Evolutionary conservation across 306 rosid genomes (phyloP).

Genomic region (Adenanthera pavonina): DNA sequence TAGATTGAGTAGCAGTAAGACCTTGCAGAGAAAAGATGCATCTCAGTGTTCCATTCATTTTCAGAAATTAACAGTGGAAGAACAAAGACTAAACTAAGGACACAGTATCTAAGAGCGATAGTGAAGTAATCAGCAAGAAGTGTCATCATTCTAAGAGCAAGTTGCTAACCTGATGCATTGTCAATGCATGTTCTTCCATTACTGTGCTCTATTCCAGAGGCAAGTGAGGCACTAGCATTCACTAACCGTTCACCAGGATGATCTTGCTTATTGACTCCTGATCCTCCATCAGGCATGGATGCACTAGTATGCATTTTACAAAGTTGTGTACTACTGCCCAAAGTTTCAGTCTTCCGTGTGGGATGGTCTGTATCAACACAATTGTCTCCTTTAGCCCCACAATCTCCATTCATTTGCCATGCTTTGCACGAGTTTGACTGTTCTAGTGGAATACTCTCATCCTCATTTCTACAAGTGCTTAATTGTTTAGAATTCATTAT

Average conservation of each 20-base stretch:
- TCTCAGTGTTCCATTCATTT: conserved; percentile 44
- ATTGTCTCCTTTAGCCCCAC: conserved; percentile 67
- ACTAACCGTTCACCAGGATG: conserved; percentile 58
- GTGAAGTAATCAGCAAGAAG: conserved; percentile 25
- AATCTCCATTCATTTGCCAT: conserved; percentile 73
- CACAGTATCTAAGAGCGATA: conserved; percentile 14
- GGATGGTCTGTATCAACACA: conserved; percentile 57
- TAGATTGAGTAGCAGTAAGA: conserved; percentile 61
- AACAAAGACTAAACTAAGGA: conserved; percentile 27
- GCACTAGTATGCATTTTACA: conserved; percentile 58
- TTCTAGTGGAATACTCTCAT: conserved; percentile 66
- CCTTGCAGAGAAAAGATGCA: conserved; percentile 56
- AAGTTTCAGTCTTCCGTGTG: conserved; percentile 56
- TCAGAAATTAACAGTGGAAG: conserved; percentile 21
- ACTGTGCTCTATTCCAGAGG: conserved; percentile 69
- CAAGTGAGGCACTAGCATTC: conserved; percentile 57
- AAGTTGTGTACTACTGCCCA: conserved; percentile 58
- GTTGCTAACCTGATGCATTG: conserved; percentile 71
- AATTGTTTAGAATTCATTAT: conserved; percentile 59
- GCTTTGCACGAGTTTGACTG: conserved; percentile 73
- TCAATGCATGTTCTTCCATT: conserved; percentile 68
- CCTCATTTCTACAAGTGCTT: conserved; percentile 62
- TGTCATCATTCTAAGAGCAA: conserved; percentile 35
- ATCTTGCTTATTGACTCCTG: conserved; percentile 73
- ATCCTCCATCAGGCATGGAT: conserved; percentile 71